Conservation (phyloP, 1,284 basidiomycete species). For the Bondarzewia mesenterica region DNA sequence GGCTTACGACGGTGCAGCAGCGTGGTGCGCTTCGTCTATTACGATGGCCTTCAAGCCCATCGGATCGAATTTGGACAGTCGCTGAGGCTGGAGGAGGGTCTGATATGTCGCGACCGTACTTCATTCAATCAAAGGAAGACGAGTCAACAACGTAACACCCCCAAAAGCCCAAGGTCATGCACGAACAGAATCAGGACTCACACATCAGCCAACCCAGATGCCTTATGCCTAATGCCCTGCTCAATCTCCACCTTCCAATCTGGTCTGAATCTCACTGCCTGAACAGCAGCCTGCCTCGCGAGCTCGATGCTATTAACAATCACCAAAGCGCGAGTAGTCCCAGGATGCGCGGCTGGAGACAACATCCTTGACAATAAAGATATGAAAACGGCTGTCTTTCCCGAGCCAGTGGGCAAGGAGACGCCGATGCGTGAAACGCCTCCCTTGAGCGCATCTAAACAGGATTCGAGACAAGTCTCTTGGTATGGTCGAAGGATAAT, state of each 20-base stretch:
- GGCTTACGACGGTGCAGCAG: conserved; percentile 79
- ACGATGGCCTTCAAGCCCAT: conserved; percentile 72
- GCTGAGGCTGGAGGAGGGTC: conserved; percentile 60
- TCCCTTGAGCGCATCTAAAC: conserved; percentile 58
- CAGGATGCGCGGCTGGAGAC: conserved; percentile 31
- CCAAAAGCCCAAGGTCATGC: background rate
- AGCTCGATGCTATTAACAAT: conserved; percentile 87
- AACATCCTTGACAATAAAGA: conserved; percentile 60
- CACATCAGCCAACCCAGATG: conserved; percentile 82
- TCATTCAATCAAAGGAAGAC: conserved; percentile 1
- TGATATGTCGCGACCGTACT: conserved; percentile 93
- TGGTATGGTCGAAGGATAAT: conserved; percentile 81
- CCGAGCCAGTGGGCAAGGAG: conserved; percentile 85
- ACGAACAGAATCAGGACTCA: conserved; percentile 29
- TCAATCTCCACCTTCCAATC: conserved; percentile 84
- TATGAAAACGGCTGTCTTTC: conserved; percentile 92
- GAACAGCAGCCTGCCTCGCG: conserved; percentile 79
- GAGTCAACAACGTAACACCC: conserved; percentile 3
- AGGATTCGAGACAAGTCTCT: conserved; percentile 76
- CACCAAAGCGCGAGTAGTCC: conserved; percentile 60
- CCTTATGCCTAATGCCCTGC: conserved; percentile 72
- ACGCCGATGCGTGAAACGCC: conserved; percentile 81
- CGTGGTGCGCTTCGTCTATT: conserved; percentile 93
- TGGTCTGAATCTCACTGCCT: conserved; percentile 64
- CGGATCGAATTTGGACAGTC: conserved; percentile 80